Conservation (phyloP, 495 filamentous ascomycete genomes). For the Collariella sp. region DNA sequence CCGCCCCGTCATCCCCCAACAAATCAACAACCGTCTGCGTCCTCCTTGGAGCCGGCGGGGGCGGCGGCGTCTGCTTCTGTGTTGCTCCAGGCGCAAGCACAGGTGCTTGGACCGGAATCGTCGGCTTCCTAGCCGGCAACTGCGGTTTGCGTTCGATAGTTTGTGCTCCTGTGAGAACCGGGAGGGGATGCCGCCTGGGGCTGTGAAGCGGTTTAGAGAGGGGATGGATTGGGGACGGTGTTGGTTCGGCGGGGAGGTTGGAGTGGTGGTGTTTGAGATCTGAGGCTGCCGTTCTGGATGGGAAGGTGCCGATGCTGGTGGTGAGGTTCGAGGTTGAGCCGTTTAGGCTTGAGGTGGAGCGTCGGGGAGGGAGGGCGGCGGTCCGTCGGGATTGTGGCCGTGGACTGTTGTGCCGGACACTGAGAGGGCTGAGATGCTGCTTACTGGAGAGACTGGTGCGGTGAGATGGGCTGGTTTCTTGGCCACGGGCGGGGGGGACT, state of each 20-base stretch:
- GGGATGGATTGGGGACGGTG: constrained; percentile 11
- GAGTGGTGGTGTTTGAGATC: not conserved
- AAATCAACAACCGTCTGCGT: constrained; percentile 30
- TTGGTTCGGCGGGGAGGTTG: constrained; percentile 12
- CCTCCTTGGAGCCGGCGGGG: constrained; percentile 21
- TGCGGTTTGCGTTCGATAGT: constrained; percentile 15
- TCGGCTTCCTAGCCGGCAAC: constrained; percentile 10
- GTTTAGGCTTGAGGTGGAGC: constrained; percentile 5
- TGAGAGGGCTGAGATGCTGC: constrained; percentile 17
- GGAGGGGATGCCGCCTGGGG: constrained; percentile 19
- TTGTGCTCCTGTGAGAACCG: constrained; percentile 10
- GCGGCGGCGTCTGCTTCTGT: constrained; percentile 16
- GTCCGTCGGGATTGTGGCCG: not conserved
- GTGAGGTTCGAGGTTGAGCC: not conserved
- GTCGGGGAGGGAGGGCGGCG: constrained; percentile 4
- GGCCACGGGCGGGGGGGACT: constrained; percentile 44
- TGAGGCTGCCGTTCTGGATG: constrained; percentile 4
- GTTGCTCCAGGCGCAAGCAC: not conserved
- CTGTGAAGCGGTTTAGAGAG: not conserved
- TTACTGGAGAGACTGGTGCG: constrained; percentile 28
- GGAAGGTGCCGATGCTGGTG: not conserved
- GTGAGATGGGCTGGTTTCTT: constrained; percentile 46
- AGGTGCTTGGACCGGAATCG: constrained; percentile 16
- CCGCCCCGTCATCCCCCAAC: constrained; percentile 29
- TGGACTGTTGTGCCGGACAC: not conserved